These are phyloP conservation scores for Vaccinium vitisidaea DNA, from an alignment of 148 eudicot species.

Conservation along the genomic window DNA sequence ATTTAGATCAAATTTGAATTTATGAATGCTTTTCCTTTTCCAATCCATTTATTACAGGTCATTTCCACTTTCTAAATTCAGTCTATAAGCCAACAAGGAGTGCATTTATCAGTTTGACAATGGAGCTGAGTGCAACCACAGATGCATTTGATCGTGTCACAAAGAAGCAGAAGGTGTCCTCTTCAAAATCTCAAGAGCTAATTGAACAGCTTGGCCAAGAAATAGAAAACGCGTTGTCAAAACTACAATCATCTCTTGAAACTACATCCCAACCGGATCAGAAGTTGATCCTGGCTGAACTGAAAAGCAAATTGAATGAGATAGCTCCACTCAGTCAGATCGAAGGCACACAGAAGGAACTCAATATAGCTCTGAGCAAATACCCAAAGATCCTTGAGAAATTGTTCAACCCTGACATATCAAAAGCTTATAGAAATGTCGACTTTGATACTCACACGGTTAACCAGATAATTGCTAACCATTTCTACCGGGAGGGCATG, in stretches of 20 bases:
- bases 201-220: slow-evolving; percentile 55
- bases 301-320: slow-evolving; percentile 64
- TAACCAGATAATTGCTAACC: slow-evolving; percentile 70
- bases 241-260: slow-evolving; percentile 40
- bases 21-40: neutral
- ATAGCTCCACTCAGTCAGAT: slow-evolving; percentile 59
- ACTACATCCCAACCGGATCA: slow-evolving; percentile 37
- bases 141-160: slow-evolving; percentile 79
- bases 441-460: slow-evolving; percentile 56
- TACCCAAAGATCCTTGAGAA: slow-evolving; percentile 74
- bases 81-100: neutral
- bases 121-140: slow-evolving; percentile 77
- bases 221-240: slow-evolving; percentile 58
- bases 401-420: slow-evolving; percentile 62
- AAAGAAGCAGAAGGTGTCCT: slow-evolving; percentile 73
- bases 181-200: slow-evolving; percentile 59
- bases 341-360: slow-evolving; percentile 70
- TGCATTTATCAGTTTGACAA: slow-evolving; percentile 15
- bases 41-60: slow-evolving; percentile 9
- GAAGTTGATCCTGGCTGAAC: slow-evolving; percentile 48
- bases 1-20: neutral
- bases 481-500: slow-evolving; percentile 66
- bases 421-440: slow-evolving; percentile 71
- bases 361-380: slow-evolving; percentile 61
- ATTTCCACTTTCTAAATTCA: neutral